These are phyloP conservation scores for Fusarium clavum DNA, from an alignment of 2,329 filamentous ascomycete species.

Conservation along the genomic window DNA sequence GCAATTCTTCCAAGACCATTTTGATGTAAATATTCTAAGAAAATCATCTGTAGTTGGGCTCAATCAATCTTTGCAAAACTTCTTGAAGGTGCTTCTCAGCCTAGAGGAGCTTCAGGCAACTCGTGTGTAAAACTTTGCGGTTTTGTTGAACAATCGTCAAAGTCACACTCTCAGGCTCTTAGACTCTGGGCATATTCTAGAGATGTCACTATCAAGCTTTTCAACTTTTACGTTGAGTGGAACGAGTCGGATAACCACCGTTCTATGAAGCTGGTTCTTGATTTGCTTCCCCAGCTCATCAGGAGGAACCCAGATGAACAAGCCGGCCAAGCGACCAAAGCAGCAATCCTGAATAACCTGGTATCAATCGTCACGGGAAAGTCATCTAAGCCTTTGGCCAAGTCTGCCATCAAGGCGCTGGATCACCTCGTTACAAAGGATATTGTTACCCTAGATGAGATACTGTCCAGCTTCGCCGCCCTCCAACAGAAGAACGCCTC, in stretches of 20 bases:
- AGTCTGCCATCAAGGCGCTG: slow-evolving; percentile 75
- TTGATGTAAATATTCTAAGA: slow-evolving; percentile 41
- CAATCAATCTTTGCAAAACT: slow-evolving; percentile 61
- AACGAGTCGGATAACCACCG: slow-evolving; percentile 74
- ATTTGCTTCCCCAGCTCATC: slow-evolving; percentile 65
- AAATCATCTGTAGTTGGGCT: slow-evolving; percentile 46
- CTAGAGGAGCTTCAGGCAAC: slow-evolving; percentile 66
- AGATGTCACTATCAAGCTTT: slow-evolving; percentile 61
- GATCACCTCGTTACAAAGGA: slow-evolving; percentile 74
- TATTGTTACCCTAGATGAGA: slow-evolving; percentile 62
- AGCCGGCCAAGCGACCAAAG: slow-evolving; percentile 55
- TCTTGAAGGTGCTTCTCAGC: slow-evolving; percentile 62
- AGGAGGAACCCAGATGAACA: slow-evolving; percentile 60
- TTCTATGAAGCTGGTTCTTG: slow-evolving; percentile 71
- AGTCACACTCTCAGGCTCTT: slow-evolving; percentile 58
- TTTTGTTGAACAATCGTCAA: slow-evolving; percentile 70
- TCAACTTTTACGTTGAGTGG: slow-evolving; percentile 74
- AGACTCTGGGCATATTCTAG: slow-evolving; percentile 64
- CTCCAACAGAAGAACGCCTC: slow-evolving; percentile 47
- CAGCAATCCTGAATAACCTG: slow-evolving; percentile 62
- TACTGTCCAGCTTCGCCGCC: slow-evolving; percentile 58
- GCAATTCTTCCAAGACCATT: slow-evolving; percentile 35
- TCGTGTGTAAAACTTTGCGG: slow-evolving; percentile 69
- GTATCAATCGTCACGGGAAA: slow-evolving; percentile 70
- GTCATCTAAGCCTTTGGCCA: slow-evolving; percentile 72